Evolutionary conservation across 2,329 filamentous ascomycete genomes (phyloP).

Genomic region (Phialophora tarda): DNA sequence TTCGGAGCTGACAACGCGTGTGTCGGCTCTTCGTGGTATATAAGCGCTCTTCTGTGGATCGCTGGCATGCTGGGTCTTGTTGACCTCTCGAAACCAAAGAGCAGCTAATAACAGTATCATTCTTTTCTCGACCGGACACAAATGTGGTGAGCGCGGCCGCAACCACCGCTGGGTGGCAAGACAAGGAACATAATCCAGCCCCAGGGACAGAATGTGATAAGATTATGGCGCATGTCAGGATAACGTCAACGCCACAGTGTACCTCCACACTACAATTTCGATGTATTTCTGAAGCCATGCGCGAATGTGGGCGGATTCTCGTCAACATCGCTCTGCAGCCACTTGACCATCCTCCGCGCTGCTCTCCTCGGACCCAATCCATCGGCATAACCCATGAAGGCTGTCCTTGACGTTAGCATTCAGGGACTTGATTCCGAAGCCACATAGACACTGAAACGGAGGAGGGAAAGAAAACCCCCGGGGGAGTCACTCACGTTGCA

Average conservation of each 20-base stretch:
- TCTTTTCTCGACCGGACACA: neutral
- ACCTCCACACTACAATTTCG: conserved; percentile 26
- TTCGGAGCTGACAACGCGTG: neutral
- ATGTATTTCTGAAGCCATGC: conserved; percentile 27
- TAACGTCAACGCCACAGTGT: neutral
- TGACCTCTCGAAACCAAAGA: neutral
- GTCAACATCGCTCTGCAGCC: conserved; percentile 42
- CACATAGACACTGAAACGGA: neutral
- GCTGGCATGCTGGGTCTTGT: neutral
- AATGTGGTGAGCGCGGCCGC: no score
- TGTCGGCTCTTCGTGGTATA: neutral
- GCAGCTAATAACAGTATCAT: neutral
- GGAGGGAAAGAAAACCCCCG: no score
- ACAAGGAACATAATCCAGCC: no score
- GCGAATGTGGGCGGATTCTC: conserved; percentile 42
- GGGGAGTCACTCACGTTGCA: conserved; percentile 25
- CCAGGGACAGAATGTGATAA: no score
- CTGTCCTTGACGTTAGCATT: neutral
- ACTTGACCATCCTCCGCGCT: conserved; percentile 42
- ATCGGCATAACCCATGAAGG: conserved; percentile 46
- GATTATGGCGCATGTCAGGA: no score
- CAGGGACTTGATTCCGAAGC: neutral
- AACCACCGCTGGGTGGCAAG: no score
- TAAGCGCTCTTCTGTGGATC: neutral
- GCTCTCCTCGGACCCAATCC: conserved; percentile 42